Evolutionary conservation across 352 stramenopile genomes (phyloP).

Genomic region (Phytophthora vignae): DNA sequence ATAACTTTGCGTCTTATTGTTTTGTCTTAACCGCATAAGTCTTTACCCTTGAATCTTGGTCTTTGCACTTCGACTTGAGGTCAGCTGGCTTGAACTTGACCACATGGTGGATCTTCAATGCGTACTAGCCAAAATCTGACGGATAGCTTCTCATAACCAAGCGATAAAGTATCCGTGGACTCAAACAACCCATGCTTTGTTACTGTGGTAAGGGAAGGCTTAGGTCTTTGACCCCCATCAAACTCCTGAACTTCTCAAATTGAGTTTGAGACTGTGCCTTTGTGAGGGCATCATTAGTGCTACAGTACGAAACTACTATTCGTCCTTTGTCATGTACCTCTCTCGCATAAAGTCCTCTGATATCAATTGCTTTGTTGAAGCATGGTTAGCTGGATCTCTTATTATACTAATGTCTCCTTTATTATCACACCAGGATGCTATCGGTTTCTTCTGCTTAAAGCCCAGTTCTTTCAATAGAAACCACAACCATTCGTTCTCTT

Average conservation of each 20-base stretch:
- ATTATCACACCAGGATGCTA: not conserved
- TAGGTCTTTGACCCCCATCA: too few relatives aligned
- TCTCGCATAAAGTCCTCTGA: not conserved
- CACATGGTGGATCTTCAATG: not conserved
- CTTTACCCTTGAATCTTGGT: not conserved
- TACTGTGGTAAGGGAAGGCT: too few relatives aligned
- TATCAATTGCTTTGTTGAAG: not conserved
- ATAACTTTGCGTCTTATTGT: not conserved
- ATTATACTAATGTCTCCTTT: not conserved
- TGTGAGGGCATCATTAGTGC: too few relatives aligned
- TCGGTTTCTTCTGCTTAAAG: conserved; percentile 2
- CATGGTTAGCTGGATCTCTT: not conserved
- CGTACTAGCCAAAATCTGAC: too few relatives aligned
- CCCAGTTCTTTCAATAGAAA: conserved; percentile 17
- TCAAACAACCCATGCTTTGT: not conserved
- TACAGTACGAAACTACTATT: too few relatives aligned
- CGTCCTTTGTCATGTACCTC: not conserved
- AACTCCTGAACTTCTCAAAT: too few relatives aligned
- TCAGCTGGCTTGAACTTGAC: not conserved
- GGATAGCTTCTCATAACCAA: too few relatives aligned
- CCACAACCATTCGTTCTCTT: conserved; percentile 12
- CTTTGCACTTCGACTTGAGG: not conserved
- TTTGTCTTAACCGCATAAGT: too few relatives aligned
- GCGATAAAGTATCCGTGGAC: not conserved
- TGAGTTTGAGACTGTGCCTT: too few relatives aligned